Base-by-base conservation (phyloP, 257 asterid genomes). In the Plantago elongata region DNA sequence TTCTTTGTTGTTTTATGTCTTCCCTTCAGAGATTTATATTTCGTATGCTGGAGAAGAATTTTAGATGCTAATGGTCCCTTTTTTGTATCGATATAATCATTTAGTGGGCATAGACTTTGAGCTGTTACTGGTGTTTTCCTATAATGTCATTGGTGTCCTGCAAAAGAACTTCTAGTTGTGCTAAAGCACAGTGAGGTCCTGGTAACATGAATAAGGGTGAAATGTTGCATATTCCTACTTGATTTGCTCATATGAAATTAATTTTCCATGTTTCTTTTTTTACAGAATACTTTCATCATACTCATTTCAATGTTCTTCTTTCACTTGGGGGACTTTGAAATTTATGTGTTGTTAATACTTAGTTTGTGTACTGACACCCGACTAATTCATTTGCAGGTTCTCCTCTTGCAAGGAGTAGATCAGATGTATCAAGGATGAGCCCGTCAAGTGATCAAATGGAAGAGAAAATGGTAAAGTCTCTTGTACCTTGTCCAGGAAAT, bases 351-450 rank as follows among this genome's bases (percentile, higher is more conserved):
- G 27, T n/a, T 30, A 27, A 40, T 57, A 56, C 42, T 11, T 57
- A 48, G 52, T 12, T 14, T 34, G 66, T 56, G 60, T 58, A 54
- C 57, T 75, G 65, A 70, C 79, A 37, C 67, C 55, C 37, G 42
- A 47, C 22, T 54, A 56, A 61, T 40, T 76, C 57, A 54, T 66
- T 66, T 64, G 46, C 73, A 89, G 99, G 88, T 75, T 79, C 88
- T 49, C 88, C 88, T 45, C 78, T 75, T 63, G 73, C 90, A 18
- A 92, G 95, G 77, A 81, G 88, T 79, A 83, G 75, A 69, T 82
- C 95, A 34, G 95, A 86, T 76, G 79, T 77, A 66, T 68, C 92
- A 60, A 77, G 82, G 61, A 75, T 62, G 78, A 74, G 81, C 58
- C 85, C 84, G 7, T 74, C 75, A 44, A 68, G 65, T 69, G 82